Conservation (phyloP, 805 yeast species). For the Starmerella tilneyi region DNA sequence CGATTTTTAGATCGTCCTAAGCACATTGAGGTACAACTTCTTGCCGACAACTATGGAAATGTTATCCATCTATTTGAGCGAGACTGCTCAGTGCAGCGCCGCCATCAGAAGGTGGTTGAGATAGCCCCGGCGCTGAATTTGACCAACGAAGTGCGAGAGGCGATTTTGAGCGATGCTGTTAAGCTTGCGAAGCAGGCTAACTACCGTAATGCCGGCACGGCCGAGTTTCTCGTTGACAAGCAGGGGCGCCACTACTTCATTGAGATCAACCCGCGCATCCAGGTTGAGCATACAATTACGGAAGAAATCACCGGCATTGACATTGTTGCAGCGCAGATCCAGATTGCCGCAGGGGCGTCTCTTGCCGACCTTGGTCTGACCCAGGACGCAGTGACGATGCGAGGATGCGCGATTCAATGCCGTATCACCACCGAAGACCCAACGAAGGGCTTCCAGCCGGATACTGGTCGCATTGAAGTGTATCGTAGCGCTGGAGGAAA, state of each 20-base stretch:
- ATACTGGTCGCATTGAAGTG: slow-evolving; percentile 95
- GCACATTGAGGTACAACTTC: slow-evolving; percentile 93
- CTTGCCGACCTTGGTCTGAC: slow-evolving; percentile 81
- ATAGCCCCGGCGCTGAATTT: slow-evolving; percentile 94
- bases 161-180: slow-evolving; percentile 90
- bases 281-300: slow-evolving; percentile 97
- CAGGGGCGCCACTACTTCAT: slow-evolving; percentile 94
- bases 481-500: slow-evolving; percentile 98
- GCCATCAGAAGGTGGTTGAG: slow-evolving; percentile 98
- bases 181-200: slow-evolving; percentile 78
- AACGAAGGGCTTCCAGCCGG: slow-evolving; percentile 92
- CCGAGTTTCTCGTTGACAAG: slow-evolving; percentile 87
- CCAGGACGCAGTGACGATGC: slow-evolving; percentile 87
- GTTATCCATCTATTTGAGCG: slow-evolving; percentile 93
- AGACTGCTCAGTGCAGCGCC: slow-evolving; percentile 98
- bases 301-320: slow-evolving; percentile 98
- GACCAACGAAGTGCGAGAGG: slow-evolving; percentile 74
- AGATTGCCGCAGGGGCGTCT: slow-evolving; percentile 96
- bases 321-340: slow-evolving; percentile 95
- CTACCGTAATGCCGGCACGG: slow-evolving; percentile 96
- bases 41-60: slow-evolving; percentile 89
- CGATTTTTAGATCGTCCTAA: slow-evolving; percentile 90
- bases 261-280: slow-evolving; percentile 96
- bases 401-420: slow-evolving; percentile 98
- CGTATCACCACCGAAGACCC: slow-evolving; percentile 99